Percentiles rank a stretch among this genome's conserved stretches.
phyloP scores from a whole-genome alignment of 2,329 filamentous ascomycete genomes.

The Thelonectria discophora region DNA sequence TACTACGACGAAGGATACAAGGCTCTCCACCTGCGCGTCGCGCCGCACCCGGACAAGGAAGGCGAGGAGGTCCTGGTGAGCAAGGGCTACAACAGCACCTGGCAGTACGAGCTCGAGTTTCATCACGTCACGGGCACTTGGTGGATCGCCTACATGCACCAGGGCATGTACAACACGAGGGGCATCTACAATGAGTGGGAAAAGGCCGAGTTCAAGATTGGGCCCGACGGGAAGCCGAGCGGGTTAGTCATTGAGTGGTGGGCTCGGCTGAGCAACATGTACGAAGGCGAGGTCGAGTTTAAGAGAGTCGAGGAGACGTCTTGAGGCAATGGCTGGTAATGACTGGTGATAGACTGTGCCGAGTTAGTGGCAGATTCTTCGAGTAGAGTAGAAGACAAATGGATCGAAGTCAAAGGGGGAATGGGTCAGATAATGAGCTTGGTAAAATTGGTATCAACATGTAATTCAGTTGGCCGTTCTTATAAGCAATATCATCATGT shows the following conservation, averaged over 20 bases:
- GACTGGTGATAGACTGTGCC: slow-evolving; percentile 24
- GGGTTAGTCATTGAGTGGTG: slow-evolving; percentile 28
- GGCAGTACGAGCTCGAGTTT: slow-evolving; percentile 34
- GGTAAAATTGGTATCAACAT: slow-evolving; percentile 66
- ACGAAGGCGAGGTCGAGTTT: slow-evolving; percentile 27
- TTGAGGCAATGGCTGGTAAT: background rate
- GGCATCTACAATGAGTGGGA: slow-evolving; percentile 17
- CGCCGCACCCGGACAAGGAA: slow-evolving; percentile 22
- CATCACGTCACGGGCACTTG: slow-evolving; percentile 42
- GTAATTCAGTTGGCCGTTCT: slow-evolving; percentile 73
- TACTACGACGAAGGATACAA: slow-evolving; percentile 57
- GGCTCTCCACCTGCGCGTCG: slow-evolving; percentile 31
- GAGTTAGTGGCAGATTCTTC: slow-evolving; percentile 38
- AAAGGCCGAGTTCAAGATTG: slow-evolving; percentile 29
- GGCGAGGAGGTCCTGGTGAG: slow-evolving; percentile 36
- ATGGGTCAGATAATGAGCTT: slow-evolving; percentile 71
- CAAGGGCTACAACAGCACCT: slow-evolving; percentile 37
- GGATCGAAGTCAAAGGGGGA: slow-evolving; percentile 11
- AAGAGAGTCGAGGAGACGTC: slow-evolving; percentile 14
- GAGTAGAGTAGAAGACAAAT: slow-evolving; percentile 4
- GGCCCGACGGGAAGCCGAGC: slow-evolving; percentile 24
- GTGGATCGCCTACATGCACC: slow-evolving; percentile 37
- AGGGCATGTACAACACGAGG: background rate
- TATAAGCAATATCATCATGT: slow-evolving; percentile 67
- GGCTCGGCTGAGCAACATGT: slow-evolving; percentile 16